Conservation (phyloP, 164 flowering plant genomes). For the Warburgia ugandensis region DNA sequence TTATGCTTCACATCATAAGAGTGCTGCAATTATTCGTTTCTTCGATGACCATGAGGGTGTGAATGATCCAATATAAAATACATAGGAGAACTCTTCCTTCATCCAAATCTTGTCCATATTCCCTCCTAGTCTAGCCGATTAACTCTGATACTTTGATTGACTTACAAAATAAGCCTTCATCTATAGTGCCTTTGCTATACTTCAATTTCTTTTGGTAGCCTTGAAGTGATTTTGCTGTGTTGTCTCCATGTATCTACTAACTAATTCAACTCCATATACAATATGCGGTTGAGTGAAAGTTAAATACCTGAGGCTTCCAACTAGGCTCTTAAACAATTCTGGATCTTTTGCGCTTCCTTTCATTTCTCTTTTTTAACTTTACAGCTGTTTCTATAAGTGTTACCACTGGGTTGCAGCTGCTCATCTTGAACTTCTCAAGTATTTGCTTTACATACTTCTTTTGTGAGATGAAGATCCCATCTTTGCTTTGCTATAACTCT, state of each 20-base stretch:
- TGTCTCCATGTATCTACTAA: constrained; percentile 2
- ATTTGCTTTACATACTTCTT: neutral
- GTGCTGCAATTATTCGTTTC: neutral
- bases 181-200: neutral
- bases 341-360: neutral
- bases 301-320: no score
- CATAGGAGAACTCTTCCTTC: constrained; percentile 6
- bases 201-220: neutral
- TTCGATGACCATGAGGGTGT: constrained; percentile 5
- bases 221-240: neutral
- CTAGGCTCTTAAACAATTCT: neutral
- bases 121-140: neutral
- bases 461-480: neutral
- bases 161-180: neutral
- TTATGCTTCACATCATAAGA: no score
- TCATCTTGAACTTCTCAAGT: neutral
- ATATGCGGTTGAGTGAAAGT: neutral
- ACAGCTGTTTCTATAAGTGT: neutral
- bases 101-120: neutral
- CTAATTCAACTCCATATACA: neutral
- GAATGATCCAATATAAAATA: constrained; percentile 1
- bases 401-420: neutral
- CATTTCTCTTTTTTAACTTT: neutral
- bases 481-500: neutral
- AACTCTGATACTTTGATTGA: neutral